Conservation (phyloP, 2,329 filamentous ascomycete genomes). For the Metarhizium guizhouense region DNA sequence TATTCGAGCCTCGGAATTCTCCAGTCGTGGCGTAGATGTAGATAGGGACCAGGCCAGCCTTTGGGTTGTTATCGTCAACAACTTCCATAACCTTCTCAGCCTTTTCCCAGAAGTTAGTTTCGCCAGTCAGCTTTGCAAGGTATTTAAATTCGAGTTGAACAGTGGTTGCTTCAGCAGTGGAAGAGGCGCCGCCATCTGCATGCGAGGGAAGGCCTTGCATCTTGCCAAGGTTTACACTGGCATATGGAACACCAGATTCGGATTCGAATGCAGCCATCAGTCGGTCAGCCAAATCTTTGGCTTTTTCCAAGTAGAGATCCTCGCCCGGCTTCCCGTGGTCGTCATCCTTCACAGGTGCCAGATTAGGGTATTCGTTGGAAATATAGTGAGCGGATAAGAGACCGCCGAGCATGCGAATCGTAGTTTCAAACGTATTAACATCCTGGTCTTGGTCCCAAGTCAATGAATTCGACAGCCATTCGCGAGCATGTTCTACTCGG, state of each 20-base stretch:
- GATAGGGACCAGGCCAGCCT: slow-evolving; percentile 84
- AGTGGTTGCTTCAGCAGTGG: slow-evolving; percentile 86
- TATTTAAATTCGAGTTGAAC: slow-evolving; percentile 97
- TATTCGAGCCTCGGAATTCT: slow-evolving; percentile 72
- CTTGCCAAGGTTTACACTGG: slow-evolving; percentile 80
- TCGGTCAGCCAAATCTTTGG: slow-evolving; percentile 82
- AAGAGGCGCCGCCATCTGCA: slow-evolving; percentile 77
- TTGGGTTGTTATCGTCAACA: slow-evolving; percentile 69
- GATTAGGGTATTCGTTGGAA: slow-evolving; percentile 70
- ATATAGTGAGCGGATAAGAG: slow-evolving; percentile 90
- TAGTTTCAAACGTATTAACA: slow-evolving; percentile 96
- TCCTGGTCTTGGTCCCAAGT: slow-evolving; percentile 89
- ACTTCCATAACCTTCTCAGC: slow-evolving; percentile 88
- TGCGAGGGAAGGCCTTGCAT: slow-evolving; percentile 72
- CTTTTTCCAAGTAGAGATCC: slow-evolving; percentile 93
- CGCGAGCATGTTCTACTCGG: slow-evolving; percentile 70
- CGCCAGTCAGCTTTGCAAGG: slow-evolving; percentile 85
- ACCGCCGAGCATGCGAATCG: slow-evolving; percentile 93
- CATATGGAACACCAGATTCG: slow-evolving; percentile 75
- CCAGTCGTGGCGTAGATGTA: slow-evolving; percentile 76
- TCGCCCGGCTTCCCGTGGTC: slow-evolving; percentile 67
- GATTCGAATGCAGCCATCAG: slow-evolving; percentile 84
- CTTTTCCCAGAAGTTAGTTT: slow-evolving; percentile 84
- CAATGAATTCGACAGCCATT: slow-evolving; percentile 77
- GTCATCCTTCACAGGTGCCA: slow-evolving; percentile 66